Evolutionary conservation across 495 filamentous ascomycete genomes (phyloP).

Genomic region (Tuber brumale): DNA sequence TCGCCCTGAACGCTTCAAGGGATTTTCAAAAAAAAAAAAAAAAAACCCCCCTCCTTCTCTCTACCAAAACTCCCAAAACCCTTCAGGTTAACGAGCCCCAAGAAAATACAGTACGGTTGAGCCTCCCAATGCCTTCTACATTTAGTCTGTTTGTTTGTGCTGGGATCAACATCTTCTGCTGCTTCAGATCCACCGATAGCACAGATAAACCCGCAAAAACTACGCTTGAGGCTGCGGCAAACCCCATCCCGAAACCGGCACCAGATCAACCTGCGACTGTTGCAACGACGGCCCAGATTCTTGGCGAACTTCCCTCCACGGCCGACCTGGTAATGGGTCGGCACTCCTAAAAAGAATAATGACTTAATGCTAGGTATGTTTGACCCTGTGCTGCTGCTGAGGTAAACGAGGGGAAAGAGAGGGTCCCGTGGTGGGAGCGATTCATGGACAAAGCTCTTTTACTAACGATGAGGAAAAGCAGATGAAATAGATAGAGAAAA

Average conservation of each 20-base stretch:
- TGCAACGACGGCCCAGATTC: neutral
- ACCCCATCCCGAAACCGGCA: neutral
- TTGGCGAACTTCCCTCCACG: neutral
- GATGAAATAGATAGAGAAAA: neutral
- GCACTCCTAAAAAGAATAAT: neutral
- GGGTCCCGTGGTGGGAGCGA: neutral
- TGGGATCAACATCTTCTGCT: neutral
- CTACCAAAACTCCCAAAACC: neutral
- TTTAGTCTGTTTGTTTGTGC: neutral
- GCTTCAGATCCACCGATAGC: neutral
- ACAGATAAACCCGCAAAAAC: neutral
- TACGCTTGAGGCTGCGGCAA: neutral
- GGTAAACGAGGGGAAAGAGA: neutral
- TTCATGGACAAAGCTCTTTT: neutral
- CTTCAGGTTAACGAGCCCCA: neutral
- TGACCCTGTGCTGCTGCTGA: neutral
- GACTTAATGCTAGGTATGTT: neutral
- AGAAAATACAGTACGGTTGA: neutral
- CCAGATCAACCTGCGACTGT: neutral
- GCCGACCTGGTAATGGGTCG: neutral
- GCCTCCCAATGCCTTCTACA: neutral
- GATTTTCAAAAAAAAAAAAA: neutral
- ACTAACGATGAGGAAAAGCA: neutral
- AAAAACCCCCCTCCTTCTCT: neutral
- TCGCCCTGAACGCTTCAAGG: neutral